phyloP scores from a whole-genome alignment of 78 protist species.

The Reticulomyxa filosa region DNA sequence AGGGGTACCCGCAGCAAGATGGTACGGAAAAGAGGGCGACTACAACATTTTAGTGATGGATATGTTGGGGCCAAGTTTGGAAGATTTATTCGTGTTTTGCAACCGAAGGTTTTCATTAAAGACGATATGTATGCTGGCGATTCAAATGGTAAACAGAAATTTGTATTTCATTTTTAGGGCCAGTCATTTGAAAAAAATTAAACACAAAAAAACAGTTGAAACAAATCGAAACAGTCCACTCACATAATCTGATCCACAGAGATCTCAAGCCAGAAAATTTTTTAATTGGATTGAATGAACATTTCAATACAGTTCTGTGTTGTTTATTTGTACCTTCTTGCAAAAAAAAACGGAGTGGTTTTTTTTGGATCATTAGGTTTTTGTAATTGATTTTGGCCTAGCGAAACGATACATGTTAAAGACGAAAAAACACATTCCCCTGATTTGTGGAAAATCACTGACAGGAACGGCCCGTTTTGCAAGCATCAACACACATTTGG shows the following conservation, averaged over 20 bases:
- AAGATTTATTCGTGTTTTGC: constrained; percentile 25
- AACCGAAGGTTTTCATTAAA: constrained; percentile 11
- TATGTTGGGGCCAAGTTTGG: constrained; percentile 37
- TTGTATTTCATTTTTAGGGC: no score
- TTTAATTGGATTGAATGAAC: constrained; percentile 75
- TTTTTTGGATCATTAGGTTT: constrained; percentile 20
- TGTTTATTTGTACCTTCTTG: no score
- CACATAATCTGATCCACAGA: constrained; percentile 60
- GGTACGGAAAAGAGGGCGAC: constrained; percentile 88
- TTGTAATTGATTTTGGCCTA: constrained; percentile 31
- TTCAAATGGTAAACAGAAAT: constrained; percentile 14
- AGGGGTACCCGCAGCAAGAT: constrained; percentile 67
- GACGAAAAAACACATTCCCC: constrained; percentile 80
- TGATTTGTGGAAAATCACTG: constrained; percentile 72
- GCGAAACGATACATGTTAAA: constrained; percentile 73
- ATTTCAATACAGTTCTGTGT: no score
- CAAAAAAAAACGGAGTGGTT: no score
- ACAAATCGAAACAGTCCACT: constrained; percentile 49
- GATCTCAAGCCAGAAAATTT: constrained; percentile 89
- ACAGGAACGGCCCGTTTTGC: constrained; percentile 92
- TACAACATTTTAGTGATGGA: constrained; percentile 59
- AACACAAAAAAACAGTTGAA: no score
- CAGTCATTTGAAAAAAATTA: no score
- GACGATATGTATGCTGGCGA: constrained; percentile 24
- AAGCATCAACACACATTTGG: constrained; percentile 70